Percentiles rank a stretch among this genome's conserved stretches.
These are phyloP conservation scores for Plasmodium cynomolgi DNA, from an alignment of 169 alveolate species.

Conservation along the genomic window DNA sequence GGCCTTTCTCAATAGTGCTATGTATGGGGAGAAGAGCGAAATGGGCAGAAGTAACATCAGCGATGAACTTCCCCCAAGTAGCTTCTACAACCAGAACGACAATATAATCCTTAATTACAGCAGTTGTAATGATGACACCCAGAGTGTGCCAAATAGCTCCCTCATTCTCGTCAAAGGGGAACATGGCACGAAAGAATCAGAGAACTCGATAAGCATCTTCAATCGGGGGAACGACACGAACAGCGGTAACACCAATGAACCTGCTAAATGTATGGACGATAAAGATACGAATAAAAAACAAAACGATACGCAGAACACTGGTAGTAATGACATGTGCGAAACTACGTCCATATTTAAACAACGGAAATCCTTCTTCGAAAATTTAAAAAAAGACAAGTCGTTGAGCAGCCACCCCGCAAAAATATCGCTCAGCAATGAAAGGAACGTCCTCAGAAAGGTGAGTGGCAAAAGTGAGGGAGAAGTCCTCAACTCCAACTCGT, in stretches of 20 bases:
- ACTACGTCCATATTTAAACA: slow-evolving; percentile 24
- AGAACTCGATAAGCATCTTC: background rate
- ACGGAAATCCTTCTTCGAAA: slow-evolving; percentile 52
- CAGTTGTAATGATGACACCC: background rate
- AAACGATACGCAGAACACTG: background rate
- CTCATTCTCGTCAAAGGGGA: background rate
- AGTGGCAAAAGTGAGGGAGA: background rate
- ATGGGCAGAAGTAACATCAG: background rate
- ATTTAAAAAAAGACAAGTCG: slow-evolving; percentile 49
- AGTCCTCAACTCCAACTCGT: background rate
- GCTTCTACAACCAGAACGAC: background rate
- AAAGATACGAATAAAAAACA: background rate
- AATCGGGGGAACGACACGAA: background rate
- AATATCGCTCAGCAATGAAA: background rate
- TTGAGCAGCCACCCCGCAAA: background rate
- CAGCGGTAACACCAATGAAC: background rate
- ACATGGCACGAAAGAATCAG: background rate
- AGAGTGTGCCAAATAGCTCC: slow-evolving; percentile 2
- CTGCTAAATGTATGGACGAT: background rate
- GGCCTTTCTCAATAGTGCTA: background rate
- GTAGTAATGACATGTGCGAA: background rate
- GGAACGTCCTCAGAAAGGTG: background rate
- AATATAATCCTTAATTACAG: background rate
- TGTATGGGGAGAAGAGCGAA: background rate
- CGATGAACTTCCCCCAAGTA: background rate